phyloP scores from a whole-genome alignment of 768 basidiomycete species.

The Cubamyces lactineus region DNA sequence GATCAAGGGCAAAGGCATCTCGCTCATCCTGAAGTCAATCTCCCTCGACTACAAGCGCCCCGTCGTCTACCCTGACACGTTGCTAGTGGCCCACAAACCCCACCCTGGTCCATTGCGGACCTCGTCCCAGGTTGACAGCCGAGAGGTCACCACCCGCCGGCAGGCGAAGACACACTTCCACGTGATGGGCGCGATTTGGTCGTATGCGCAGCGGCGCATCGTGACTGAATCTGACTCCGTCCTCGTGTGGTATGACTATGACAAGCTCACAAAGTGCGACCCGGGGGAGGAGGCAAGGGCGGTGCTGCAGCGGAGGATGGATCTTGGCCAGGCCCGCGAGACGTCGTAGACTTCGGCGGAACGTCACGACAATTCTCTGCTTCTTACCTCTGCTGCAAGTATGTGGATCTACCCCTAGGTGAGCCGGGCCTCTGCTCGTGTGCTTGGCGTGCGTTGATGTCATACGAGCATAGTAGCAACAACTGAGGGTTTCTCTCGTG shows the following conservation, averaged over 20 bases:
- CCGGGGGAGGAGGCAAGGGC: constrained; percentile 55
- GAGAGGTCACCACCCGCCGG: background rate
- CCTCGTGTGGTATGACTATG: constrained; percentile 82
- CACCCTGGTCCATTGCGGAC: constrained; percentile 28
- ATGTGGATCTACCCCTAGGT: no score
- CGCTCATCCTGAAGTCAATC: constrained; percentile 74
- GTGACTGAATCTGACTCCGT: constrained; percentile 68
- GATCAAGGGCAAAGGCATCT: constrained; percentile 66
- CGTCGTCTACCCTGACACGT: constrained; percentile 75
- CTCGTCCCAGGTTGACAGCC: constrained; percentile 13
- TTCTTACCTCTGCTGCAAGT: background rate
- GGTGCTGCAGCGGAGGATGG: constrained; percentile 35
- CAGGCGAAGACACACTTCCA: constrained; percentile 47
- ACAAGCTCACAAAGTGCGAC: constrained; percentile 61
- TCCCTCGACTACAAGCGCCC: constrained; percentile 69
- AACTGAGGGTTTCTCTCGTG: no score
- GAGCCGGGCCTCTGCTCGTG: no score
- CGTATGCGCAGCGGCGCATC: constrained; percentile 60
- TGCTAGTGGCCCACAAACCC: constrained; percentile 67
- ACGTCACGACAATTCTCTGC: background rate
- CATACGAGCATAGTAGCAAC: no score
- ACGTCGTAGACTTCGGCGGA: background rate
- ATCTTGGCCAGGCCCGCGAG: background rate
- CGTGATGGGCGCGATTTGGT: constrained; percentile 61
- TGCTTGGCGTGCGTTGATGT: no score